phyloP scores from a whole-genome alignment of 495 filamentous ascomycete species.

The Penicillium tannophilum region DNA sequence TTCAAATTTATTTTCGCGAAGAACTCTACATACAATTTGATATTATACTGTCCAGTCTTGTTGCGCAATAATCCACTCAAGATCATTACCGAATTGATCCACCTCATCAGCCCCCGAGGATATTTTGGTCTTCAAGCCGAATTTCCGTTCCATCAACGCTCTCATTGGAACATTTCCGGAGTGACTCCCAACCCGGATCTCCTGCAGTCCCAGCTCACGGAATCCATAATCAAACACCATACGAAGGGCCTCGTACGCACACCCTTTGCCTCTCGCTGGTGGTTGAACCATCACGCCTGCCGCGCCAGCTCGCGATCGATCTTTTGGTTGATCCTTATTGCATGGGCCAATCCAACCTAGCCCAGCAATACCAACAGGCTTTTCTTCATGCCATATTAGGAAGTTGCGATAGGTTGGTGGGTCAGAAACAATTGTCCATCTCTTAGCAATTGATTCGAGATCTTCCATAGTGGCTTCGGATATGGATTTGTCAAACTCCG shows the following conservation, averaged over 20 bases:
- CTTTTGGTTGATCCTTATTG: background rate
- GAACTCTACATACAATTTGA: background rate
- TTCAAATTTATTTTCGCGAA: too few relatives aligned
- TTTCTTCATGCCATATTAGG: conserved; percentile 1
- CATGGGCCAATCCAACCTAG: conserved; percentile 13
- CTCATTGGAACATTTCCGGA: conserved; percentile 11
- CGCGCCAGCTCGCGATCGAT: conserved; percentile 1
- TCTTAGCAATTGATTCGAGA: conserved; percentile 3
- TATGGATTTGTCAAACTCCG: conserved; percentile 14
- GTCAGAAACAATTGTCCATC: conserved; percentile 8
- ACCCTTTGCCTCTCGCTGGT: background rate
- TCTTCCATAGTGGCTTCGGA: background rate
- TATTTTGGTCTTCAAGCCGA: conserved; percentile 1
- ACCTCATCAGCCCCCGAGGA: background rate
- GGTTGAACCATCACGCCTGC: conserved; percentile 9
- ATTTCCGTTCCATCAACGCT: conserved; percentile 12
- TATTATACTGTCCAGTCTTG: background rate
- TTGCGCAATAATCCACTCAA: conserved; percentile 8
- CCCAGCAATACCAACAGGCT: conserved; percentile 10
- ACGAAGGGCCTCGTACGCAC: conserved; percentile 4
- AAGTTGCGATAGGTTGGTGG: conserved; percentile 7
- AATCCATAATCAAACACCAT: conserved; percentile 13
- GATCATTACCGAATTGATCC: conserved; percentile 14
- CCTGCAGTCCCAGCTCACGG: conserved; percentile 2
- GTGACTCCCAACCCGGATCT: conserved; percentile 9